Evolutionary conservation across 305 asterid species (phyloP).

Genomic region (Fraxinus dipetala): DNA sequence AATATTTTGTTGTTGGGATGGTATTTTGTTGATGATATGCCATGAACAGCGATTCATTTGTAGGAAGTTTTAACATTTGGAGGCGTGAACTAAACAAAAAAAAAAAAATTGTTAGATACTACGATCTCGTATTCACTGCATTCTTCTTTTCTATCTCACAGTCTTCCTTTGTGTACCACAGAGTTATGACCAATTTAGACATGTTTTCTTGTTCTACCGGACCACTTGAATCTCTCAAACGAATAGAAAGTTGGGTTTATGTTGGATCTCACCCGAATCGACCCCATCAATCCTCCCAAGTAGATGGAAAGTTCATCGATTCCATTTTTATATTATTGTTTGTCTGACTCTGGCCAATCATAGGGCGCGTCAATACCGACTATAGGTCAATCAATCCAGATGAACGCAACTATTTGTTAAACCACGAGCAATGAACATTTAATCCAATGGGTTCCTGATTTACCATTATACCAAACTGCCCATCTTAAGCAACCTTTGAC

Average conservation of each 20-base stretch:
- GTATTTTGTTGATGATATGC: slow-evolving; percentile 6
- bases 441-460: too few relatives aligned
- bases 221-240: background rate
- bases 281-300: background rate
- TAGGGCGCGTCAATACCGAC: background rate
- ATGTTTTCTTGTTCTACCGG: background rate
- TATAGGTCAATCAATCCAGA: background rate
- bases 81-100: background rate
- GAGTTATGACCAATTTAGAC: background rate
- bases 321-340: background rate
- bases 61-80: background rate
- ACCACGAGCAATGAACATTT: background rate
- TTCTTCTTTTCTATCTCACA: background rate
- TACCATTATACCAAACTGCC: too few relatives aligned
- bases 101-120: background rate
- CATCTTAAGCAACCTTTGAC: too few relatives aligned
- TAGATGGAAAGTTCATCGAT: background rate
- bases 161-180: background rate
- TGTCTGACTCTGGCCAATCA: background rate
- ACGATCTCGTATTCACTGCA: background rate
- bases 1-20: background rate
- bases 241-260: background rate
- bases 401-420: background rate
- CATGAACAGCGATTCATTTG: slow-evolving; percentile 14
- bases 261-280: background rate